These are phyloP conservation scores for Leccinum variicolor DNA, from an alignment of 768 basidiomycete genomes.

Conservation along the genomic window DNA sequence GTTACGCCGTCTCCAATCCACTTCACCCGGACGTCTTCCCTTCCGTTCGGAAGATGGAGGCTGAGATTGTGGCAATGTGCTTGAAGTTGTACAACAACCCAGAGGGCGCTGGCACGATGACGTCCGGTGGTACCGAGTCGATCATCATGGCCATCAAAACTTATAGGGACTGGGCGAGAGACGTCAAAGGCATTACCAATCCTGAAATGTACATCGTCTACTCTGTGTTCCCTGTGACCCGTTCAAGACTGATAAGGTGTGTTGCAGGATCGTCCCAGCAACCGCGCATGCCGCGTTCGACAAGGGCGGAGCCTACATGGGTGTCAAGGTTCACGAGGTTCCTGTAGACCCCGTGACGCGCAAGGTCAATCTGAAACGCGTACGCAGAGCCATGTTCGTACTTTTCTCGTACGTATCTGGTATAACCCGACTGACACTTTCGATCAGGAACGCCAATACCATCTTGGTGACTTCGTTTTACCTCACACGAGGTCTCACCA, in stretches of 20 bases:
- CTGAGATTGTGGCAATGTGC: slow-evolving; percentile 88
- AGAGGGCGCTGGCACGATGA: slow-evolving; percentile 86
- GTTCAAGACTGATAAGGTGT: not conserved
- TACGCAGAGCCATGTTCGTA: slow-evolving; percentile 84
- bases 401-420: not conserved
- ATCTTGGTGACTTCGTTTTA: slow-evolving; percentile 58
- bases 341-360: slow-evolving; percentile 78
- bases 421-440: slow-evolving; percentile 10
- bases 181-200: slow-evolving; percentile 80
- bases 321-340: slow-evolving; percentile 84
- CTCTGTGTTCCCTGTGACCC: not conserved
- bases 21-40: slow-evolving; percentile 94
- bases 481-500: not conserved
- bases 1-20: slow-evolving; percentile 85
- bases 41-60: slow-evolving; percentile 93
- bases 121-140: slow-evolving; percentile 93
- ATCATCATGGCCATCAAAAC: slow-evolving; percentile 96
- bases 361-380: slow-evolving; percentile 69
- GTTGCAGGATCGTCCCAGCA: slow-evolving; percentile 68
- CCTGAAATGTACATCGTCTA: slow-evolving; percentile 70
- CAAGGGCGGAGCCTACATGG: slow-evolving; percentile 86
- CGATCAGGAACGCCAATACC: slow-evolving; percentile 74
- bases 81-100: slow-evolving; percentile 83
- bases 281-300: slow-evolving; percentile 94
- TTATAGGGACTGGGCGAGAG: slow-evolving; percentile 87